These are phyloP conservation scores for Annona cherimola DNA, from an alignment of 164 flowering plant genomes.

Conservation along the genomic window DNA sequence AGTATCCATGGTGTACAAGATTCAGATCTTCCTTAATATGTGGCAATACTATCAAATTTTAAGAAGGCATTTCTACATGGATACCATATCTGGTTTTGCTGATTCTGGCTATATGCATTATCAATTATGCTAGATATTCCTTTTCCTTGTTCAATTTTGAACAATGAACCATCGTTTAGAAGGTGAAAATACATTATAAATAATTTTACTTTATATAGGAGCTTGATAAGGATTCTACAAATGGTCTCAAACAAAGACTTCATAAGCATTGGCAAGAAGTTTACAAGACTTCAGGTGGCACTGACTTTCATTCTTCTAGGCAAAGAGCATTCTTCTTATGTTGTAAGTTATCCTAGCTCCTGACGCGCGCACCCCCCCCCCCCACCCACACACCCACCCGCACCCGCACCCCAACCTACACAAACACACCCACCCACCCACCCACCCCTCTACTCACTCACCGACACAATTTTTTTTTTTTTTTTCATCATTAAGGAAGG, in stretches of 20 bases:
- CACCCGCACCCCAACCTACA: too few species aligned
- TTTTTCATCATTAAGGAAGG: too few species aligned
- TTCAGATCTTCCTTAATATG: background rate
- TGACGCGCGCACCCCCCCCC: too few species aligned
- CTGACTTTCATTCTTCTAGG: constrained; percentile 57
- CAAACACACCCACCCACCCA: too few species aligned
- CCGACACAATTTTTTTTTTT: too few species aligned
- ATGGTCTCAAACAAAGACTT: constrained; percentile 47
- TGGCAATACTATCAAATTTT: background rate
- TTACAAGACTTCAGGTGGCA: constrained; percentile 46
- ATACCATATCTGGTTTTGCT: background rate
- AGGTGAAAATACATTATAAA: background rate
- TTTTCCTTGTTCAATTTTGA: background rate
- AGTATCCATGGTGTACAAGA: background rate
- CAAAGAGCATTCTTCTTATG: constrained; percentile 64
- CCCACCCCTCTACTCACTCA: too few species aligned
- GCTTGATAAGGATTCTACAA: constrained; percentile 13
- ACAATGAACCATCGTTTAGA: background rate
- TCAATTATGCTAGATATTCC: background rate
- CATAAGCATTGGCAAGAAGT: constrained; percentile 65
- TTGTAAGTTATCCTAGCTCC: constrained; percentile 46
- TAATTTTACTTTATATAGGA: constrained; percentile 20
- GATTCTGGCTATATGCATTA: background rate
- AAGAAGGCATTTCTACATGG: background rate
- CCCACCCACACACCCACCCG: too few species aligned